phyloP scores from a whole-genome alignment of 371 early-diverging fungal species.

The Mortierella sp. region DNA sequence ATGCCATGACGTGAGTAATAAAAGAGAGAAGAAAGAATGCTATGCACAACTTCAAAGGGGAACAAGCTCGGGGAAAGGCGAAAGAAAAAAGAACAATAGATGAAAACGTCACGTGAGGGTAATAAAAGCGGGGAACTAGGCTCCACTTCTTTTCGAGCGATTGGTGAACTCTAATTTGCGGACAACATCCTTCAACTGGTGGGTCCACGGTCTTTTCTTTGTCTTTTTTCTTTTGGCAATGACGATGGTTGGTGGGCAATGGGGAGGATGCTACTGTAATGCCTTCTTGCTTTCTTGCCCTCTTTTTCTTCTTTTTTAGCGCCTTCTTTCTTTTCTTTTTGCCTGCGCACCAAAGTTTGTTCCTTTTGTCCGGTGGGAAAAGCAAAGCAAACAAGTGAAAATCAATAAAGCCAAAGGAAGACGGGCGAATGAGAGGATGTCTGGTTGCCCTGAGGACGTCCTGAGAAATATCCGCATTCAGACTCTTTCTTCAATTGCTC shows the following conservation, averaged over 20 bases:
- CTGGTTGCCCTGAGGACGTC: no score
- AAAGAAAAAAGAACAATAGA: not conserved
- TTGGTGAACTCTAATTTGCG: constrained; percentile 1
- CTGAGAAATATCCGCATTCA: no score
- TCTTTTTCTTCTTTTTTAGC: not conserved
- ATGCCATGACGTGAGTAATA: not conserved
- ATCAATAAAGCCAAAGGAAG: no score
- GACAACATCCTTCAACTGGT: not conserved
- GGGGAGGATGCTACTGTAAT: no score
- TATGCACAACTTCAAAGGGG: not conserved
- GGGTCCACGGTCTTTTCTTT: not conserved
- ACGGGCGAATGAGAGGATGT: no score
- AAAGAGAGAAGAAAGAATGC: not conserved
- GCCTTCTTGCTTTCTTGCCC: not conserved
- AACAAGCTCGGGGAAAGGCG: not conserved
- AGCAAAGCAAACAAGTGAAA: no score
- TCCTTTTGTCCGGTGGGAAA: not conserved
- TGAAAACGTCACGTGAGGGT: not conserved
- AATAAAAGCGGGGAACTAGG: not conserved
- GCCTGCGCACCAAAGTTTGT: not conserved
- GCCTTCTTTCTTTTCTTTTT: not conserved
- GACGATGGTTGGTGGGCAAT: no score
- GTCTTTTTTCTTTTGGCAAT: not conserved
- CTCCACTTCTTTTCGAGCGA: not conserved
- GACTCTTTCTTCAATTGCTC: no score